Evolutionary conservation across 176 grass and related monocot genomes (phyloP).

Genomic region (Triticum monococcum): DNA sequence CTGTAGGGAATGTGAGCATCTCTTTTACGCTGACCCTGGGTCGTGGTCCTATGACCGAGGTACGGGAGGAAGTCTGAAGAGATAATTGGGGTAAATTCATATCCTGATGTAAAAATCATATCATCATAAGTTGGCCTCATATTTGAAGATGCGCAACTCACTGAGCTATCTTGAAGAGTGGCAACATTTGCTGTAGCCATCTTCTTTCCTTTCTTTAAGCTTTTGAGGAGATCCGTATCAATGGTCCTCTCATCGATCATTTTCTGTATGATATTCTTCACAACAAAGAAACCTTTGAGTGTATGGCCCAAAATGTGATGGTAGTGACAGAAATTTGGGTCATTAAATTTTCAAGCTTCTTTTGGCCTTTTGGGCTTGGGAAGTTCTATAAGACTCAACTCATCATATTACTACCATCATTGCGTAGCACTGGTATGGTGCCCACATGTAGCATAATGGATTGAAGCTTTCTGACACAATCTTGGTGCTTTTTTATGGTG

Average conservation of each 20-base stretch:
- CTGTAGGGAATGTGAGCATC: too few species aligned
- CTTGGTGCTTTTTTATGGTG: too few species aligned
- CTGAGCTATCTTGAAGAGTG: neutral
- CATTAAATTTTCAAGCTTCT: neutral
- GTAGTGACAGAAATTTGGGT: neutral
- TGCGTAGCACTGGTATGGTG: too few species aligned
- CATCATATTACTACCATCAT: neutral
- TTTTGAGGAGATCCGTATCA: neutral
- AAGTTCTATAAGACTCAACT: neutral
- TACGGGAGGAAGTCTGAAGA: too few species aligned
- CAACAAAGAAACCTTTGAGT: neutral
- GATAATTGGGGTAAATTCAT: neutral
- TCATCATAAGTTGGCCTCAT: neutral
- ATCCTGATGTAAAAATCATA: too few species aligned
- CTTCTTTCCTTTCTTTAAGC: neutral
- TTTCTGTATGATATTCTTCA: neutral
- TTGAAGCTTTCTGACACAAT: too few species aligned
- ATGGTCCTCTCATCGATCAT: too few species aligned
- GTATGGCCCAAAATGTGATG: neutral
- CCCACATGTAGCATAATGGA: too few species aligned
- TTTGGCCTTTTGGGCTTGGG: neutral
- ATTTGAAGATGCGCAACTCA: neutral
- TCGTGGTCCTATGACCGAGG: too few species aligned
- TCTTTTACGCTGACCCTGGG: too few species aligned
- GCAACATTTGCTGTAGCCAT: neutral